Base-by-base conservation (phyloP, 1,284 basidiomycete genomes). In the Irpex lacteus region DNA sequence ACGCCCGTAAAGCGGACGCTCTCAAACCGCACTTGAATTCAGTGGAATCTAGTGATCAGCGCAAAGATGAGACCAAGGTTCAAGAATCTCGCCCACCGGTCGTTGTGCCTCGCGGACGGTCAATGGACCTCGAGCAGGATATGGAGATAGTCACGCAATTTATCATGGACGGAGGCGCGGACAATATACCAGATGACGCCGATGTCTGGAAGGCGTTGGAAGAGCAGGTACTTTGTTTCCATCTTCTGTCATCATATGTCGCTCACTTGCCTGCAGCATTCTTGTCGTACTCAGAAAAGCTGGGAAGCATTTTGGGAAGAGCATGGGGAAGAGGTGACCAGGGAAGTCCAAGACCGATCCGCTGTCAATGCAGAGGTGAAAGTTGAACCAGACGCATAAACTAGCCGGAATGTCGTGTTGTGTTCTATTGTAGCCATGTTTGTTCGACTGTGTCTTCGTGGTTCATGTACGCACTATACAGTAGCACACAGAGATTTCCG, bases 261-360 rank as follows among this genome's bases (percentile, higher is more conserved):
- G 49, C 47, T 53, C 65, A 58, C 52, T 53, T 52, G 44, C 36
- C 50, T 62, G 59, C 63, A 90, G 88, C 73, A 71, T 63, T 70
- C 71, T 53, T 87, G 85, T 67, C 73, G 74, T 60, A 82, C 83
- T 18, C 78, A 78, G 13, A 60, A 63, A 19, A 79, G 72, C 36
- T 91, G 89, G 89, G 77, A 82, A 50, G 77, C 78, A 8, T 89
- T 88, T 70, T 88, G 88, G 73, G 73, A 77, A 26, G 71, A 74
- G 49, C 76, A 86, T 63, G 70, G 73, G 21, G 64, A 65, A 8
- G 73, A 70, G 37, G 71, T 76, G 2, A 56, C 26, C 15, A 38
- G 44, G 5, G 52, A 62, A 47, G 50, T 68, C n/a, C 60, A 44
- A 18, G 62, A 63, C 53, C 56, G 55, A 15, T n/a, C 52, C 11